These are phyloP conservation scores for Zygosaccharomyces rouxii DNA, from an alignment of 805 yeast genomes.

Conservation along the genomic window DNA sequence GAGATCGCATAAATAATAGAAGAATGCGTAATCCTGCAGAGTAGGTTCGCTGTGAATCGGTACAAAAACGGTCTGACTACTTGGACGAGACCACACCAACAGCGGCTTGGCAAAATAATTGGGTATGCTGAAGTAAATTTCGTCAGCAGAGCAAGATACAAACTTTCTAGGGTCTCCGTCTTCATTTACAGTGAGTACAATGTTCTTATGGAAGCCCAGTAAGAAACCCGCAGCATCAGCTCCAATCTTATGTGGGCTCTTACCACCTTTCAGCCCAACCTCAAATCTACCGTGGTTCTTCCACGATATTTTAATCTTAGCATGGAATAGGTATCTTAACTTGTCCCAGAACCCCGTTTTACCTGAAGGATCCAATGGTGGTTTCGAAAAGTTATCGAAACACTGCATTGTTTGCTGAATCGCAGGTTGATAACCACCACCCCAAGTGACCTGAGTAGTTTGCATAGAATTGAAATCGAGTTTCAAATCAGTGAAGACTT, in stretches of 20 bases:
- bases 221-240: constrained; percentile 72
- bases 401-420: constrained; percentile 73
- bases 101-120: constrained; percentile 56
- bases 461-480: constrained; percentile 50
- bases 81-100: constrained; percentile 55
- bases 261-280: constrained; percentile 65
- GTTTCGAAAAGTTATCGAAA: constrained; percentile 81
- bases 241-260: constrained; percentile 71
- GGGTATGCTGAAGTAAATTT: constrained; percentile 69
- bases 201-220: constrained; percentile 62
- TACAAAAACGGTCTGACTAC: constrained; percentile 42
- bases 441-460: constrained; percentile 76
- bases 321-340: constrained; percentile 70
- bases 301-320: constrained; percentile 53
- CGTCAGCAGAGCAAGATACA: constrained; percentile 56
- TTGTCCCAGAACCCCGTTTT: constrained; percentile 94
- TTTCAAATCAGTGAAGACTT: constrained; percentile 58
- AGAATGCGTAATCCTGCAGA: constrained; percentile 44
- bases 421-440: constrained; percentile 78
- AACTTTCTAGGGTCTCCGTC: constrained; percentile 65
- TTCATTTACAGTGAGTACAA: constrained; percentile 57
- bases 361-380: constrained; percentile 81
- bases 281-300: constrained; percentile 48
- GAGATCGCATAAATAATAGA: constrained; percentile 42
- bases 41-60: constrained; percentile 41